Evolutionary conservation across 495 filamentous ascomycete genomes (phyloP).

Genomic region (Hypoxylon fuscum): DNA sequence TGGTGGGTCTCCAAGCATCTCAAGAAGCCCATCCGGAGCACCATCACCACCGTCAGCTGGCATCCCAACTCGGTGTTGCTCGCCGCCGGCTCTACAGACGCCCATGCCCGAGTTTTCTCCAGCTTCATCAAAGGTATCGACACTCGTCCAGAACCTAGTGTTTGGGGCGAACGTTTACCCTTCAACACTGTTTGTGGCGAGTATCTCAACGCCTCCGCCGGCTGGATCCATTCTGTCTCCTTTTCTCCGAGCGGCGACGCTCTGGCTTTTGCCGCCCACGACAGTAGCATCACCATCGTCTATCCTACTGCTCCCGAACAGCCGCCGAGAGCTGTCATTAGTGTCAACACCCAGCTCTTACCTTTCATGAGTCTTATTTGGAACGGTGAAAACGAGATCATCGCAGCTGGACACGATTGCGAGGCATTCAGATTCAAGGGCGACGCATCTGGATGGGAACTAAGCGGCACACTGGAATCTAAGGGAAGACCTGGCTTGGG

Average conservation of each 20-base stretch:
- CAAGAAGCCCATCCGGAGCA: slow-evolving; percentile 97
- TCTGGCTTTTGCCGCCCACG: slow-evolving; percentile 90
- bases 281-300: slow-evolving; percentile 94
- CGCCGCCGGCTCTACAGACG: slow-evolving; percentile 93
- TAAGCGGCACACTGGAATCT: slow-evolving; percentile 85
- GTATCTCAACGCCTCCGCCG: slow-evolving; percentile 91
- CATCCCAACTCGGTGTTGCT: slow-evolving; percentile 96
- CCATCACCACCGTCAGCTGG: slow-evolving; percentile 92
- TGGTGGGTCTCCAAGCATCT: slow-evolving; percentile 99
- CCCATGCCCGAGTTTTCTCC: slow-evolving; percentile 95
- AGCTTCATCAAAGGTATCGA: slow-evolving; percentile 96
- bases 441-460: slow-evolving; percentile 82
- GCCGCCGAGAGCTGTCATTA: slow-evolving; percentile 86
- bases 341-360: slow-evolving; percentile 85
- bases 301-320: slow-evolving; percentile 94
- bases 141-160: slow-evolving; percentile 82
- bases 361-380: slow-evolving; percentile 93
- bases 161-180: slow-evolving; percentile 93
- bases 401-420: slow-evolving; percentile 96
- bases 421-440: slow-evolving; percentile 91
- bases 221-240: slow-evolving; percentile 90
- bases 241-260: slow-evolving; percentile 94
- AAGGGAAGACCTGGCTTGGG: slow-evolving; percentile 69
- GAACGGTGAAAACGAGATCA: slow-evolving; percentile 91
- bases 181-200: slow-evolving; percentile 99